Conservation (phyloP, 2,329 filamentous ascomycete species). For the Arthrobotrys megalospora region DNA sequence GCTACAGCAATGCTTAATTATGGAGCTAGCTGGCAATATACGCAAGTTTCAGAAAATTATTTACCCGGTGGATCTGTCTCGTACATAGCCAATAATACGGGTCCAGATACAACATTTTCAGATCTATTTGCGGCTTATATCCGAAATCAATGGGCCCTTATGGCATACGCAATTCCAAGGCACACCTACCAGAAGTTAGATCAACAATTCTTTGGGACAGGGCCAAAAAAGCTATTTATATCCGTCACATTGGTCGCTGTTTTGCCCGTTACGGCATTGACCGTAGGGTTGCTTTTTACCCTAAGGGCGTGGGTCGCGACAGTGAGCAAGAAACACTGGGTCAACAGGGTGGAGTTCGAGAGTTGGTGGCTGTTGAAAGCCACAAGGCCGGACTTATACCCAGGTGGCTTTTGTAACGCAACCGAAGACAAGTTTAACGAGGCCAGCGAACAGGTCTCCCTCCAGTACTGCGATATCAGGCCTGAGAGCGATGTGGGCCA, state of each 20-base stretch:
- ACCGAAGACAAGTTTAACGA: conserved; percentile 2
- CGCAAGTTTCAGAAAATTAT: neutral
- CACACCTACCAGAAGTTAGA: neutral
- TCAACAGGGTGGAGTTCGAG: neutral
- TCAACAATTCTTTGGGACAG: neutral
- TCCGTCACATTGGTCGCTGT: neutral
- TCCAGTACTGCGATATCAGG: conserved; percentile 1
- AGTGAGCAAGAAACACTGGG: neutral
- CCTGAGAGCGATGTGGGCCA: neutral
- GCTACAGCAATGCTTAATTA: conserved; percentile 3
- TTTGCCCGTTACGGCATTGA: neutral
- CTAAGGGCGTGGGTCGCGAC: neutral
- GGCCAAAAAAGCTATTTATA: neutral
- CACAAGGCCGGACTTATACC: neutral
- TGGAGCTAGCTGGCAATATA: neutral
- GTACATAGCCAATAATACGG: conserved; percentile 1
- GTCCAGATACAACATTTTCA: neutral
- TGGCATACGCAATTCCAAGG: neutral
- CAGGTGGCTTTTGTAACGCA: neutral
- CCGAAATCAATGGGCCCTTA: neutral
- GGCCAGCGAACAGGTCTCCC: neutral
- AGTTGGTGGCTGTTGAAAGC: neutral
- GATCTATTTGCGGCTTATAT: neutral
- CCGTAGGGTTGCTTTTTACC: neutral
- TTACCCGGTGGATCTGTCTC: conserved; percentile 1